phyloP scores from a whole-genome alignment of 192 early-diverging fungal genomes.

The Podila horticola region DNA sequence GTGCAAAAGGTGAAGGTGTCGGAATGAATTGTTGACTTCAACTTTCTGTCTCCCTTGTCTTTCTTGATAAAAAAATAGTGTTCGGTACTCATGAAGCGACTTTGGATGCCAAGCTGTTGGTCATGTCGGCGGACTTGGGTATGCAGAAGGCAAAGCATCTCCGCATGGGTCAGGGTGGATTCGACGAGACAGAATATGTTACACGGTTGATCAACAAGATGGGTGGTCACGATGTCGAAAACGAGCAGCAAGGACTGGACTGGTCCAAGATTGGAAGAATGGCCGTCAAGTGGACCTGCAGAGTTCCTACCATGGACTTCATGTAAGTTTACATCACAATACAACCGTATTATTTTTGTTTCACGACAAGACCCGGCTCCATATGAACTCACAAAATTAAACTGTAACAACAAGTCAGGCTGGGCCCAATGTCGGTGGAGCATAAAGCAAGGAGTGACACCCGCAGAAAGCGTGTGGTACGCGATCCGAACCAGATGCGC shows the following conservation, averaged over 20 bases:
- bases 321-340: slow-evolving; percentile 63
- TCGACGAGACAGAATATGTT: slow-evolving; percentile 84
- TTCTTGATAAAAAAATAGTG: slow-evolving; percentile 55
- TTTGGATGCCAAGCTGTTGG: slow-evolving; percentile 86
- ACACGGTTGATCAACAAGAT: slow-evolving; percentile 65
- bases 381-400: slow-evolving; percentile 2
- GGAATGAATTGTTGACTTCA: background rate
- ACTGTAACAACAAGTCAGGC: slow-evolving; percentile 45
- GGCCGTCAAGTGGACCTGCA: slow-evolving; percentile 61
- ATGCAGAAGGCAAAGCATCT: slow-evolving; percentile 82
- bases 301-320: slow-evolving; percentile 78
- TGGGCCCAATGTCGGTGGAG: slow-evolving; percentile 76
- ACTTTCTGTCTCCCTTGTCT: background rate
- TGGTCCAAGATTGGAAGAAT: slow-evolving; percentile 71
- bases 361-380: too few relatives aligned
- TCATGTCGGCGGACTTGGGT: slow-evolving; percentile 77
- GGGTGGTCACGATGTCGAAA: slow-evolving; percentile 64
- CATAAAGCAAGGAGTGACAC: slow-evolving; percentile 56
- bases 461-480: slow-evolving; percentile 40
- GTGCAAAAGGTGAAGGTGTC: background rate
- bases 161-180: slow-evolving; percentile 75
- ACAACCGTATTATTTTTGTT: background rate
- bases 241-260: slow-evolving; percentile 51
- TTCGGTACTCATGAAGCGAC: slow-evolving; percentile 86
- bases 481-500: slow-evolving; percentile 56